These are phyloP conservation scores for Blastobotrys serpentis DNA, from an alignment of 1,139 yeast genomes.

Conservation along the genomic window DNA sequence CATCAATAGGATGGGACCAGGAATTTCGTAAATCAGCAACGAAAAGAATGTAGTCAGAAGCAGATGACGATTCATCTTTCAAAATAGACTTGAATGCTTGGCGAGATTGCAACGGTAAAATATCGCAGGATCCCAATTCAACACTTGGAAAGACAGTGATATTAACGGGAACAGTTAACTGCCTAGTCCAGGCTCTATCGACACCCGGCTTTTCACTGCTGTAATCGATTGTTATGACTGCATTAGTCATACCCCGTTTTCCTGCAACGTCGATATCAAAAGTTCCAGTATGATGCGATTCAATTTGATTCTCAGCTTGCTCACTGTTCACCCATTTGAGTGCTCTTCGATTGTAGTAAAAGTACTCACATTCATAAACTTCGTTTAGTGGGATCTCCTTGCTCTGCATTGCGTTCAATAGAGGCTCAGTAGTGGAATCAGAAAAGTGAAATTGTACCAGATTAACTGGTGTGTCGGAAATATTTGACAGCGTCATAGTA, in stretches of 20 bases:
- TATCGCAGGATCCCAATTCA: conserved; percentile 72
- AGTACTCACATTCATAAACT: conserved; percentile 73
- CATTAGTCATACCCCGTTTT: conserved; percentile 69
- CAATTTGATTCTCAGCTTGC: conserved; percentile 22
- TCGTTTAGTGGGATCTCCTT: conserved; percentile 57
- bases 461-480: conserved; percentile 55
- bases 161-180: conserved; percentile 60
- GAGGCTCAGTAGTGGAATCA: conserved; percentile 72
- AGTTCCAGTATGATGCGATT: conserved; percentile 30
- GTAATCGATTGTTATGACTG: conserved; percentile 66
- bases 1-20: conserved; percentile 49
- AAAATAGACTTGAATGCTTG: conserved; percentile 22
- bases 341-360: conserved; percentile 58
- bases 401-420: conserved; percentile 48
- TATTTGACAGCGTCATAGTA: conserved; percentile 54
- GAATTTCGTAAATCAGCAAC: conserved; percentile 69
- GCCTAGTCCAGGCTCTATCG: conserved; percentile 46
- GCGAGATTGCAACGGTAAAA: conserved; percentile 47
- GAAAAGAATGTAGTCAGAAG: conserved; percentile 58
- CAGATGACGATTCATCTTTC: conserved; percentile 20
- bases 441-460: conserved; percentile 55
- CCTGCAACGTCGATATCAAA: conserved; percentile 66
- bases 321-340: conserved; percentile 39
- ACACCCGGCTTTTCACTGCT: conserved; percentile 37
- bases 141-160: conserved; percentile 69